phyloP scores from a whole-genome alignment of 345 rosid genomes.

The Euclidium syriacum region DNA sequence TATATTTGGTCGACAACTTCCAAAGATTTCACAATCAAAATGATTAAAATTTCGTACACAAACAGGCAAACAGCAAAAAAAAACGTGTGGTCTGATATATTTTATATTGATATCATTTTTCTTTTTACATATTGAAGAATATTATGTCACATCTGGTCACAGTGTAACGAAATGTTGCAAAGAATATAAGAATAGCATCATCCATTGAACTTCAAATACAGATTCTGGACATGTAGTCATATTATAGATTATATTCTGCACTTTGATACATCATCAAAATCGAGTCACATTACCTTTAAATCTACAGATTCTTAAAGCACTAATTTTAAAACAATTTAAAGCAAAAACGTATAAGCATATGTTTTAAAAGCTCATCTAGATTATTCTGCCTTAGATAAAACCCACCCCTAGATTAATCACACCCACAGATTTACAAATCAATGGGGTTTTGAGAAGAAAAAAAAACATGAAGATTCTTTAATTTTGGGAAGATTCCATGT shows the following conservation, averaged over 20 bases:
- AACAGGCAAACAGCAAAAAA: background rate
- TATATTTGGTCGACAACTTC: background rate
- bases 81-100: background rate
- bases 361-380: background rate
- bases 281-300: background rate
- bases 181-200: background rate
- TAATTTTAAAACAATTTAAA: background rate
- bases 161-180: background rate
- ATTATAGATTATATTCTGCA: background rate
- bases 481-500: slow-evolving; percentile 18
- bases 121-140: background rate
- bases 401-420: too few relatives aligned
- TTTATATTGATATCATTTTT: too few relatives aligned
- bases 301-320: slow-evolving; percentile 8
- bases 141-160: background rate
- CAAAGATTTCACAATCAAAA: background rate
- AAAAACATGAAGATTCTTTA: slow-evolving; percentile 1
- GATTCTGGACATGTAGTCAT: background rate
- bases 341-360: background rate
- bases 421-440: slow-evolving; percentile 6
- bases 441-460: background rate
- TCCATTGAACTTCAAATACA: background rate
- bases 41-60: background rate
- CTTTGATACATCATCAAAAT: background rate
- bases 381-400: slow-evolving; percentile 9